Percentiles rank a stretch among this genome's conserved stretches.
phyloP scores from a whole-genome alignment of 2,329 filamentous ascomycete species.

The Colletotrichum cereale region DNA sequence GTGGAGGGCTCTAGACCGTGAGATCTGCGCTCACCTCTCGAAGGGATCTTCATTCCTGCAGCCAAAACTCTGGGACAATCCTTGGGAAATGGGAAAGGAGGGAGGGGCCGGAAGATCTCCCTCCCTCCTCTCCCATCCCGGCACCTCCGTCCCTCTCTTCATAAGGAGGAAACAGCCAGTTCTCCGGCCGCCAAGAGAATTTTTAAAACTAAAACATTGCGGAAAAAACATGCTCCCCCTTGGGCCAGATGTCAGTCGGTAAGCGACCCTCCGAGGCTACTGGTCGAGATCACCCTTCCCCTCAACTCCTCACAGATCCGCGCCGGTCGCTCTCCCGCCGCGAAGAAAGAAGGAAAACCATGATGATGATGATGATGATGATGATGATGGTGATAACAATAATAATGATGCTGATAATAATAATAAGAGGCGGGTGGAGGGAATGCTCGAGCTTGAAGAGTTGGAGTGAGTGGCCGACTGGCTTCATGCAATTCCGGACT shows the following conservation, averaged over 20 bases:
- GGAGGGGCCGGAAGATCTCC: not conserved
- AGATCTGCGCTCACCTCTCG: constrained; percentile 5
- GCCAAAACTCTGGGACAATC: not conserved
- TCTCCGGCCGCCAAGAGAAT: not conserved
- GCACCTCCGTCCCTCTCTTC: too few species aligned
- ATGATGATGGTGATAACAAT: too few species aligned
- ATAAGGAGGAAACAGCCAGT: not conserved
- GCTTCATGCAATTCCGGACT: too few species aligned
- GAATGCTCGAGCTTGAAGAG: not conserved
- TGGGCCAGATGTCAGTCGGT: not conserved
- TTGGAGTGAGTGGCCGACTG: not conserved
- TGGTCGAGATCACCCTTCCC: constrained; percentile 9
- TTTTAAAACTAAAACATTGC: too few species aligned
- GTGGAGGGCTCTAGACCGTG: constrained; percentile 11
- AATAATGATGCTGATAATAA: too few species aligned
- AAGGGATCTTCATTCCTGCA: constrained; percentile 11
- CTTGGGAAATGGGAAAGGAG: not conserved
- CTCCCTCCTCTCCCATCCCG: not conserved
- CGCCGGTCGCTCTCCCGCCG: constrained; percentile 12
- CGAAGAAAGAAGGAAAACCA: not conserved
- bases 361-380: too few species aligned
- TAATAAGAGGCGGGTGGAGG: not conserved
- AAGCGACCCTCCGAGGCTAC: not conserved
- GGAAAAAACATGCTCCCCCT: not conserved
- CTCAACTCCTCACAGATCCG: not conserved